Base-by-base conservation (phyloP, 2,329 filamentous ascomycete species). In the Talaromyces islandicus region DNA sequence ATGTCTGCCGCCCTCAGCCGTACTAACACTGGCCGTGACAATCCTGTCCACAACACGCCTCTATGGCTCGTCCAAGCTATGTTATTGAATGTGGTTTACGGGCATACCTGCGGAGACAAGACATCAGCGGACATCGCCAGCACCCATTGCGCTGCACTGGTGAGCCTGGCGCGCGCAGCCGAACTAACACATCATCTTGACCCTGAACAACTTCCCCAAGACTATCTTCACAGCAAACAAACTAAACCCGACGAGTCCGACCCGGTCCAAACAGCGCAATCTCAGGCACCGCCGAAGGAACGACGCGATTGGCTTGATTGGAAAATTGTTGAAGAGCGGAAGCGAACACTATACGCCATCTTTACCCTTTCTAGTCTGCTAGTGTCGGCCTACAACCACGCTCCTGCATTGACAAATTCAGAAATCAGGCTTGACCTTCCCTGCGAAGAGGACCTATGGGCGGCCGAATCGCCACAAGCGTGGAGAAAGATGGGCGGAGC, bases 51-150 rank as follows among this genome's bases (percentile, higher is more conserved):
- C 65, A 93, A 85, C 58, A 86, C 92, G 2, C 93, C 93, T 0
- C 82, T 97, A 46, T 97, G 93, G 92, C 82, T 99, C 27, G 92
- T 97, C 17, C 94, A 97, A 75, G 91, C 93, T 0, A 97, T 97
- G 93, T 80, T 97, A 9, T 82, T 99, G 56, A 97, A 96, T 71
- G 90, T 97, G 41, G 90, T 97, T 17, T 97, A 96, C 71, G 93
- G 93, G 14, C 91, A 97, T 73, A 95, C 96, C 66, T 96, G 92
- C 71, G 91, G 90, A 41, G 93, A 97, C 72, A 93, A 95, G 77
- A 88, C 87, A 58, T 89, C 91, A 24, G 91, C 90, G 62, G 92
- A 97, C 71, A 95, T 96, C 69, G 93, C 93, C 1, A 92, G 89
- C 64, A 96, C 90, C 1, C 93, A 97, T 71, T 95, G 91, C 71